Conservation (phyloP, 2,329 filamentous ascomycete species). For the Capronia epimyces region DNA sequence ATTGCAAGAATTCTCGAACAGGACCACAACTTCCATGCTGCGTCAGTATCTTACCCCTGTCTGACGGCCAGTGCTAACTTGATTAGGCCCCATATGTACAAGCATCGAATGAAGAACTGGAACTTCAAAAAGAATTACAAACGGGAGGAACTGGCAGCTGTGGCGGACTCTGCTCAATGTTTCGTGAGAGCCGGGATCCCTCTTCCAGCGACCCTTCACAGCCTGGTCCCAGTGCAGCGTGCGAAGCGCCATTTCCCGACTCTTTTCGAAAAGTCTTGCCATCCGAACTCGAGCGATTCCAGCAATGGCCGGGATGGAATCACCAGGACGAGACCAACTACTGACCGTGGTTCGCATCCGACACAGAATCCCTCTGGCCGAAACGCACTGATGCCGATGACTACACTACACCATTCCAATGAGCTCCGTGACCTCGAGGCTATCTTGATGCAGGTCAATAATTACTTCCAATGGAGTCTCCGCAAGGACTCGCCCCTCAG, state of each 20-base stretch:
- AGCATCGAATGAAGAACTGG: conserved; percentile 18
- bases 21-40: conserved; percentile 62
- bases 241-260: conserved; percentile 14
- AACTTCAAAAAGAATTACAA: conserved; percentile 19
- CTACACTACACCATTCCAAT: conserved; percentile 10
- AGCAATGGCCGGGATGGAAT: background rate
- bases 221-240: conserved; percentile 5
- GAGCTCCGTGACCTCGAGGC: conserved; percentile 6
- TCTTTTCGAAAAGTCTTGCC: background rate
- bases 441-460: conserved; percentile 10
- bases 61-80: background rate
- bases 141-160: conserved; percentile 13
- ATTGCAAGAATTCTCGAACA: conserved; percentile 64
- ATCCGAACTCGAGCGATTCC: background rate
- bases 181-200: conserved; percentile 9
- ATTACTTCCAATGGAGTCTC: conserved; percentile 11
- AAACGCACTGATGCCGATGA: background rate
- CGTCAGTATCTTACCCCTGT: conserved; percentile 31
- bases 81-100: conserved; percentile 18
- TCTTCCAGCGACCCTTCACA: conserved; percentile 4
- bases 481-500: conserved; percentile 2
- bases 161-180: conserved; percentile 2
- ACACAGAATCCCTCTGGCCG: background rate
- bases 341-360: background rate
- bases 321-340: too few relatives aligned